Conservation (phyloP, 164 flowering plant species). For the Macadamia tetraphylla region DNA sequence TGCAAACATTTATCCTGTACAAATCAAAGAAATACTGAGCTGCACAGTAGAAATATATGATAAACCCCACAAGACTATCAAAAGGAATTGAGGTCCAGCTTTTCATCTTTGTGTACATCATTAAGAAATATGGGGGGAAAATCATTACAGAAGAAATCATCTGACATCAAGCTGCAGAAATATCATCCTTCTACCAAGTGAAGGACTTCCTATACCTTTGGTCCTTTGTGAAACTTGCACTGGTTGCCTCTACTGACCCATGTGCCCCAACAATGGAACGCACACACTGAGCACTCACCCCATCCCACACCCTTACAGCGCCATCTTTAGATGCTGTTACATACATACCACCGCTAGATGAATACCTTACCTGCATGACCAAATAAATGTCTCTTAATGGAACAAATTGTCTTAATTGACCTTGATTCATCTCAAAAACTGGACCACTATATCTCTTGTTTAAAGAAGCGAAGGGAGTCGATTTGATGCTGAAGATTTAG, state of each 20-base stretch:
- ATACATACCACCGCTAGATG: constrained; percentile 76
- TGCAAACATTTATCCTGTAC: background rate
- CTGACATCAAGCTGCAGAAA: background rate
- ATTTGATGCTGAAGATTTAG: background rate
- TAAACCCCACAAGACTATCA: background rate
- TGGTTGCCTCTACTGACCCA: constrained; percentile 69
- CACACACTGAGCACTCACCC: constrained; percentile 64
- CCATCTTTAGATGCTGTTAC: constrained; percentile 94
- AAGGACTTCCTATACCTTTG: constrained; percentile 40
- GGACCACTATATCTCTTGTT: background rate
- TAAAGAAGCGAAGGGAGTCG: background rate
- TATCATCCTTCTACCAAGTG: background rate
- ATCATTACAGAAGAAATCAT: background rate
- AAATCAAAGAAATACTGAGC: background rate
- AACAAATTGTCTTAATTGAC: constrained; percentile 3
- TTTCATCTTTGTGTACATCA: background rate
- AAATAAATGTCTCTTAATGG: constrained; percentile 9
- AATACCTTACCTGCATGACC: constrained; percentile 62
- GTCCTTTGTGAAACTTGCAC: constrained; percentile 77
- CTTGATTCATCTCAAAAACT: constrained; percentile 7
- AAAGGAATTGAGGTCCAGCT: background rate
- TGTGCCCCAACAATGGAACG: constrained; percentile 74
- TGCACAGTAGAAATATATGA: background rate
- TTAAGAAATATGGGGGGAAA: background rate
- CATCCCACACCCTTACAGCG: constrained; percentile 78